Evolutionary conservation across 83 land plant genomes (phyloP).

Genomic region (Diphasiastrum complanatum): DNA sequence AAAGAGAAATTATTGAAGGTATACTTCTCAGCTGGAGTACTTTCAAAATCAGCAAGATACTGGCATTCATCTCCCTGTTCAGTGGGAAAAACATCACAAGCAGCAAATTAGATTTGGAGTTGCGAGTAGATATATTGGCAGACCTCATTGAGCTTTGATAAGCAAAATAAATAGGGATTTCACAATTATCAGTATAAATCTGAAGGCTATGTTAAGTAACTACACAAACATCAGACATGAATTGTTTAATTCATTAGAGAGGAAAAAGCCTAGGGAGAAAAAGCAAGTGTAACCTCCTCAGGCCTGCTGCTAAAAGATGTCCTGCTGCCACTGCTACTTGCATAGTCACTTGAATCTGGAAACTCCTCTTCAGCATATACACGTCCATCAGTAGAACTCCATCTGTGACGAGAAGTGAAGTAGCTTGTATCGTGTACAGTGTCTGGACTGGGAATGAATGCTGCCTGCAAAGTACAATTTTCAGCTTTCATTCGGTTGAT

Average conservation of each 20-base stretch:
- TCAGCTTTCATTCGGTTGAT: too few relatives aligned
- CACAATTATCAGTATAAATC: too few relatives aligned
- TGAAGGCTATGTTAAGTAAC: too few relatives aligned
- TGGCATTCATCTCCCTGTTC: conserved; percentile 58
- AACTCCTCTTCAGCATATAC: conserved; percentile 32
- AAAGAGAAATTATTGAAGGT: conserved; percentile 78
- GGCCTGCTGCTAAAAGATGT: conserved; percentile 37
- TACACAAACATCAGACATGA: too few relatives aligned
- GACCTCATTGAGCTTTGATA: too few relatives aligned
- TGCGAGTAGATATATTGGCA: background rate
- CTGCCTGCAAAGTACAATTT: conserved; percentile 13
- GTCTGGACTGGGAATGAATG: conserved; percentile 20
- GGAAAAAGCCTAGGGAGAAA: too few relatives aligned
- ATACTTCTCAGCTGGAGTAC: conserved; percentile 41
- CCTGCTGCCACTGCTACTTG: conserved; percentile 56
- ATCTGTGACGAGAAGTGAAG: conserved; percentile 22
- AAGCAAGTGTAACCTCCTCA: too few relatives aligned
- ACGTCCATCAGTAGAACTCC: conserved; percentile 22
- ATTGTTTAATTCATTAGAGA: too few relatives aligned
- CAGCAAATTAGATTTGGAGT: background rate
- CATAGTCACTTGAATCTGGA: conserved; percentile 38
- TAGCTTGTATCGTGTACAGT: conserved; percentile 20
- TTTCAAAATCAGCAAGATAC: conserved; percentile 53
- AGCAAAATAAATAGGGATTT: too few relatives aligned
- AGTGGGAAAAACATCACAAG: background rate